Evolutionary conservation across 2,329 filamentous ascomycete genomes (phyloP), one percentile per base, ranked within the genome.

Genomic region (Aspergillus quadrilineatus): DNA sequence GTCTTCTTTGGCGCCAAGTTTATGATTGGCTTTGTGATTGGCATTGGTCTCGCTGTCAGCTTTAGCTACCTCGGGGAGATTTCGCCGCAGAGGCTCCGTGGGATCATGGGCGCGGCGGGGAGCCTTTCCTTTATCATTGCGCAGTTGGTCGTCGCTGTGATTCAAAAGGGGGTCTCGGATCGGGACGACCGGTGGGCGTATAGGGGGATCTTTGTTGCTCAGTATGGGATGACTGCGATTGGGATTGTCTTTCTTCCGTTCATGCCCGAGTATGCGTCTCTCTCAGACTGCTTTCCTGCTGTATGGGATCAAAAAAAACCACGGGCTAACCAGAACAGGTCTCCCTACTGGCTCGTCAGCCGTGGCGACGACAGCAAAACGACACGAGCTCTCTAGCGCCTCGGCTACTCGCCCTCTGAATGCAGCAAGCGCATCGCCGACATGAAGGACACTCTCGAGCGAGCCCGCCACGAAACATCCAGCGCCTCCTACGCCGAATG

Each of bases 391-490:
- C 12, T 39, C 6, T 9, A 39, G 36, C 36, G 36, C 12, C 36
- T 39, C 36, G 36, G 36, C 36, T 39, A 6, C 5, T 14, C 36
- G 4, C 36, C 9, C 3, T 15, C 36, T 4, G 36, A 17, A 6
- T 28, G 15, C 14, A 39, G 22, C 6, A 28, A 47, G 3, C 44
- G 26, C 5, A n/a, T 53, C 3, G n/a, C 51, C 1, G 15, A 36
- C 9, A 53, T 57, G 8, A 34, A 37, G 4, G 37, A 22, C 8
- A 57, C 44, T 4, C 22, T 57, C 14, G 49, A 57, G 39, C 36
- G 49, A 30, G 41, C 49, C 14, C 50, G 29, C n/a, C 44, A n/a
- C 28, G 32, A 46, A 42, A 53, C 45, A 50, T 28, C 8, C 8
- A 32, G 39, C 36, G 48, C 42, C 4, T 44, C 49, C 3, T 51